A percentile compares a stretch with the other conserved stretches of the same genome.
phyloP scores from a whole-genome alignment of 2,329 filamentous ascomycete species.

The Plectosphaerella sp. region DNA sequence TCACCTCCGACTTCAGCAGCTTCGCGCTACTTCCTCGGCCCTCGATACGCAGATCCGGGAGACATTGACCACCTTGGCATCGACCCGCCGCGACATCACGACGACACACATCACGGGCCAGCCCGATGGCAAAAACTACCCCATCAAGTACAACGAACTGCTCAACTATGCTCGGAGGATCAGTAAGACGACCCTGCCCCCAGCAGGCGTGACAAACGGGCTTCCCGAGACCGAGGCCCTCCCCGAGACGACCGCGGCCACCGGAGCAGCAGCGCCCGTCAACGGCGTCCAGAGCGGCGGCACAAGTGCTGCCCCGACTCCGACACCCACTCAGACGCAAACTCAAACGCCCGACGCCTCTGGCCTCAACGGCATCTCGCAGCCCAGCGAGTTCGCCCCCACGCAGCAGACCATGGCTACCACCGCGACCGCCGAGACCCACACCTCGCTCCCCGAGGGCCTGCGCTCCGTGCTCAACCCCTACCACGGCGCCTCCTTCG shows the following conservation, averaged over 20 bases:
- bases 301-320: constrained; percentile 17
- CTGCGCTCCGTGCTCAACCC: constrained; percentile 51
- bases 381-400: constrained; percentile 10
- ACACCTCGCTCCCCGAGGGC: constrained; percentile 41
- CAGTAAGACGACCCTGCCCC: constrained; percentile 73
- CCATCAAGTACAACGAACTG: constrained; percentile 67
- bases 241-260: constrained; percentile 7
- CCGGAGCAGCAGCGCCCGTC: constrained; percentile 3
- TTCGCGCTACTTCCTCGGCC: constrained; percentile 60
- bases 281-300: constrained; percentile 11
- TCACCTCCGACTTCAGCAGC: constrained; percentile 59
- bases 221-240: constrained; percentile 13
- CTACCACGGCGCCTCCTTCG: constrained; percentile 55
- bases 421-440: constrained; percentile 18
- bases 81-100: constrained; percentile 68
- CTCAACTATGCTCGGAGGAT: constrained; percentile 76
- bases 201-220: constrained; percentile 45
- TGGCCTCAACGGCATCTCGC: constrained; percentile 2
- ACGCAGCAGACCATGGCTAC: constrained; percentile 23
- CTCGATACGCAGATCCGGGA: constrained; percentile 71
- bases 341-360: constrained; percentile 13
- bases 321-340: constrained; percentile 12
- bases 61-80: constrained; percentile 64
- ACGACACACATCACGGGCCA: constrained; percentile 55
- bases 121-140: constrained; percentile 43